These are phyloP conservation scores for Neurospora intermedia DNA, from an alignment of 495 filamentous ascomycete species.

Conservation along the genomic window DNA sequence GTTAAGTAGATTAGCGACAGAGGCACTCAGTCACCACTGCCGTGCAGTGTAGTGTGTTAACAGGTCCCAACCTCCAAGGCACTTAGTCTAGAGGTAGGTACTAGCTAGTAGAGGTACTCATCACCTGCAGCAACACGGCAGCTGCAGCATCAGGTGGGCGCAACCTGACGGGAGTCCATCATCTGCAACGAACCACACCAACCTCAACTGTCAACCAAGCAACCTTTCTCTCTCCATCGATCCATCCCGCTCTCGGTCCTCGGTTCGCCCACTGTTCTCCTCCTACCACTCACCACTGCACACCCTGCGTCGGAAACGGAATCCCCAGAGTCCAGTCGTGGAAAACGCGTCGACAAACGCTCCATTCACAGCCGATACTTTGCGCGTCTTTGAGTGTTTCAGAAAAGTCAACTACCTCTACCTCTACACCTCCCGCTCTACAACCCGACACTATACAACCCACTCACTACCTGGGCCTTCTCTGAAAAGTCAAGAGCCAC, in stretches of 20 bases:
- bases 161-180: neutral
- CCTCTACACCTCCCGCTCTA: neutral
- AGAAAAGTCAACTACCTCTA: neutral
- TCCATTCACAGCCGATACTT: neutral
- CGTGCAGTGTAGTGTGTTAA: too few species aligned
- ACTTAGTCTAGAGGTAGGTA: too few species aligned
- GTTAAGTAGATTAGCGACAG: too few species aligned
- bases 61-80: too few species aligned
- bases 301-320: neutral
- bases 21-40: too few species aligned
- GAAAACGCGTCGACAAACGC: neutral
- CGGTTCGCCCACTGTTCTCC: neutral
- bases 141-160: too few species aligned
- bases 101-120: too few species aligned
- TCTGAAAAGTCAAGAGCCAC: neutral
- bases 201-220: neutral
- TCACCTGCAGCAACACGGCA: too few species aligned
- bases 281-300: neutral
- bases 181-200: neutral
- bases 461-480: constrained; percentile 1
- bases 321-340: neutral
- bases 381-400: neutral
- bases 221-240: neutral
- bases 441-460: neutral
- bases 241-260: neutral